A percentile compares a stretch with the other conserved stretches of the same genome.
phyloP scores from a whole-genome alignment of 2,329 filamentous ascomycete species.

The Eutypella sp. region DNA sequence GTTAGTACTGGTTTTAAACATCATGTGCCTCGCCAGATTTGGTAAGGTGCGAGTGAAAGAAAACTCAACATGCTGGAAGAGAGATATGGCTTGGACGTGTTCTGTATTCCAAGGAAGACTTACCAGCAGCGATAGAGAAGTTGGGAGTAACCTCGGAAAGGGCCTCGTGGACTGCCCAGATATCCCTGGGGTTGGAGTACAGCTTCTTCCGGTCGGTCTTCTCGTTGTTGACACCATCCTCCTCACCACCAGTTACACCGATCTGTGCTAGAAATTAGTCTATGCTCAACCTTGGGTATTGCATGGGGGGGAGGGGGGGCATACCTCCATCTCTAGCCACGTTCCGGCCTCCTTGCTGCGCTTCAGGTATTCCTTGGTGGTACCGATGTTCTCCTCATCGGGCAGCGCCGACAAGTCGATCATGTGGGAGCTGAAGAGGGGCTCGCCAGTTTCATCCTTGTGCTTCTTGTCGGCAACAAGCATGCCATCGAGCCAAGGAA shows the following conservation, averaged over 20 bases:
- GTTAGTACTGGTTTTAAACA: neutral
- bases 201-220: slow-evolving; percentile 93
- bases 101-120: neutral
- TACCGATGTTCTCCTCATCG: slow-evolving; percentile 85
- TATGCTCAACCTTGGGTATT: neutral
- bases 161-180: slow-evolving; percentile 84
- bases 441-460: slow-evolving; percentile 90
- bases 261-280: slow-evolving; percentile 50
- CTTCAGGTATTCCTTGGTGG: slow-evolving; percentile 89
- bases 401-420: slow-evolving; percentile 93
- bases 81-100: neutral
- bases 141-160: slow-evolving; percentile 83
- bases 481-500: slow-evolving; percentile 96
- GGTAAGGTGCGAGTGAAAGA: too few relatives aligned
- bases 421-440: slow-evolving; percentile 97
- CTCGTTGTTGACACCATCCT: slow-evolving; percentile 98
- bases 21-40: too few relatives aligned
- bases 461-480: slow-evolving; percentile 88
- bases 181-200: slow-evolving; percentile 97
- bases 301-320: slow-evolving; percentile 28
- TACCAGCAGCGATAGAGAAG: slow-evolving; percentile 93
- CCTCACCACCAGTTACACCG: slow-evolving; percentile 93
- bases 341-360: slow-evolving; percentile 95
- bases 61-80: too few relatives aligned
- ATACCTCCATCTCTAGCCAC: slow-evolving; percentile 93